These are phyloP conservation scores for Coniosporium apollinis DNA, from an alignment of 495 filamentous ascomycete species.

Conservation along the genomic window DNA sequence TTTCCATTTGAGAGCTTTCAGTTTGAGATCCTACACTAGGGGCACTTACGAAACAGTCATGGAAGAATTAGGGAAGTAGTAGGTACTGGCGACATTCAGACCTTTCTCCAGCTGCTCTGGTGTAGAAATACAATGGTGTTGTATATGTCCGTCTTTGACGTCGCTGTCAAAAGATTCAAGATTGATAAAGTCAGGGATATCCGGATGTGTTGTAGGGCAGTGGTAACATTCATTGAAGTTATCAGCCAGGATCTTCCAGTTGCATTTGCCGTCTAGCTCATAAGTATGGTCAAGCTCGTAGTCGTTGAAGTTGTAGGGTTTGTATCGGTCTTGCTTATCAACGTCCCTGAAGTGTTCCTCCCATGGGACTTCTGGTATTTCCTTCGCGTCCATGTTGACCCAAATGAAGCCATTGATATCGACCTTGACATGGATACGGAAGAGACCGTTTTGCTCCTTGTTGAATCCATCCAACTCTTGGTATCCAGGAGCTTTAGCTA, in stretches of 20 bases:
- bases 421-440: conserved; percentile 29
- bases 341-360: conserved; percentile 22
- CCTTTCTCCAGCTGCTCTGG: conserved; percentile 18
- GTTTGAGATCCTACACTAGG: too few species aligned
- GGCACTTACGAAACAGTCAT: conserved; percentile 27
- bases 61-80: conserved; percentile 27
- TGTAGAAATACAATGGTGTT: conserved; percentile 23
- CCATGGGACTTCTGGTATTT: conserved; percentile 24
- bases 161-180: conserved; percentile 26
- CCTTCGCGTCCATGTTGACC: conserved; percentile 29
- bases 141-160: conserved; percentile 23
- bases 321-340: conserved; percentile 20
- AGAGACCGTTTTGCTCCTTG: conserved; percentile 31
- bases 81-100: conserved; percentile 21
- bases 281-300: conserved; percentile 29
- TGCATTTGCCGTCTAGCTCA: conserved; percentile 26
- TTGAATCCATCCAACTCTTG: conserved; percentile 36
- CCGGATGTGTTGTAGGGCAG: conserved; percentile 29
- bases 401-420: conserved; percentile 32
- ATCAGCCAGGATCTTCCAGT: conserved; percentile 34
- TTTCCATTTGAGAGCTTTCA: too few species aligned
- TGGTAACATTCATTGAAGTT: conserved; percentile 35
- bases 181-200: conserved; percentile 27
- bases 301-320: conserved; percentile 24
- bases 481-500: conserved; percentile 41